Conservation (phyloP, 148 eudicot species). For the Pharnaceum exiguum region DNA sequence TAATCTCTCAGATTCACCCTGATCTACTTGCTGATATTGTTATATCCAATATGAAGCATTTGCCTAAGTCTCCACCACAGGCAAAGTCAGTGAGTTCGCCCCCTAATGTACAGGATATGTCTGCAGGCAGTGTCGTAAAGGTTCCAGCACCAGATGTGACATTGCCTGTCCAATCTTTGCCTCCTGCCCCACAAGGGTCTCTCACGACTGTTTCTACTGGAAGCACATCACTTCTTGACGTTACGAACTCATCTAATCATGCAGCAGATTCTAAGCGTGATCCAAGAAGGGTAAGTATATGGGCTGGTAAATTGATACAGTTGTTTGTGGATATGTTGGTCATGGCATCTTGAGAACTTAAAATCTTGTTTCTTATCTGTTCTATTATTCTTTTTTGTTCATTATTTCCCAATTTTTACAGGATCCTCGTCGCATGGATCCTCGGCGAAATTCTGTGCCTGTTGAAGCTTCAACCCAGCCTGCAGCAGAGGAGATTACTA, state of each 20-base stretch:
- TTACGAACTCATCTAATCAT: constrained; percentile 35
- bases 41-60: constrained; percentile 84
- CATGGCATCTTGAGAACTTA: neutral
- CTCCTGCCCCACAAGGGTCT: constrained; percentile 33
- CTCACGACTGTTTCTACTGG: constrained; percentile 27
- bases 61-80: constrained; percentile 64
- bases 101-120: constrained; percentile 27
- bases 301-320: neutral
- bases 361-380: neutral
- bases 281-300: constrained; percentile 73
- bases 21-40: constrained; percentile 96
- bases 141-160: constrained; percentile 31
- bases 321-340: neutral
- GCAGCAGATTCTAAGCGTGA: constrained; percentile 77
- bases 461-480: constrained; percentile 42
- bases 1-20: constrained; percentile 73
- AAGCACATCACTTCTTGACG: constrained; percentile 42
- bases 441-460: constrained; percentile 48
- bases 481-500: constrained; percentile 37
- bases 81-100: constrained; percentile 25
- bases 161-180: constrained; percentile 27
- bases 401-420: constrained; percentile 31
- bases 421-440: constrained; percentile 98
- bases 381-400: neutral
- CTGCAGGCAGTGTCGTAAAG: constrained; percentile 27